Base-by-base conservation (phyloP, 164 flowering plant genomes). In the Platanus orientalis region DNA sequence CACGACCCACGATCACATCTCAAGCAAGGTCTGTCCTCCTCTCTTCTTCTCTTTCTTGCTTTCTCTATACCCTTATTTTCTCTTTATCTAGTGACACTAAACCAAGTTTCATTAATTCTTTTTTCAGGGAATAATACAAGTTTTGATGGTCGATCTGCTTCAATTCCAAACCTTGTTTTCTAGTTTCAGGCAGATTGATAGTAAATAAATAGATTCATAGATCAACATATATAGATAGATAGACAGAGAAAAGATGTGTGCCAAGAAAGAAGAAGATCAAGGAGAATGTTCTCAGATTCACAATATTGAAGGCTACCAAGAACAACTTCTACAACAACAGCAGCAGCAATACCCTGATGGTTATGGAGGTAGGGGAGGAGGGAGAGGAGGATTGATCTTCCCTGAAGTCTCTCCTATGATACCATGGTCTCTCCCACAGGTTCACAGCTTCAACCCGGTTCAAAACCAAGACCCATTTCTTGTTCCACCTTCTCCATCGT, bases 351-450 rank as follows among this genome's bases (percentile, higher is more conserved):
- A 53, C 50, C 72, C 25, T 47, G 60, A 68, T 47, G 51, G 45
- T 7, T 66, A 27, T 54, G 69, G 66, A 27, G n/a, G n/a, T n/a
- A n/a, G n/a, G n/a, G n/a, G n/a, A n/a, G 79, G 67, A 26, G 69
- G 65, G 17, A 65, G 68, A 19, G 73, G 75, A 36, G 75, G 75
- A 12, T 62, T 75, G 58, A 66, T 76, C 29, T 70, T 73, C 51
- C 86, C 90, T 25, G 83, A 83, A 32, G 71, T 63, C 14, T 66
- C 86, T 25, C 77, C 82, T 30, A 65, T 80, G 65, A 58, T 77
- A 4, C 88, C 90, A 54, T 90, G 90, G 90, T 54, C 84, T 26
- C 68, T 80, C 57, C 84, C 89, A 50, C 83, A 69, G 25, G 76
- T 74, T 49, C 83, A 82, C 66, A 7, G 70, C 57, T 78, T 82